These are phyloP conservation scores for Crassisporium funariophilum DNA, from an alignment of 768 basidiomycete species.

Conservation along the genomic window DNA sequence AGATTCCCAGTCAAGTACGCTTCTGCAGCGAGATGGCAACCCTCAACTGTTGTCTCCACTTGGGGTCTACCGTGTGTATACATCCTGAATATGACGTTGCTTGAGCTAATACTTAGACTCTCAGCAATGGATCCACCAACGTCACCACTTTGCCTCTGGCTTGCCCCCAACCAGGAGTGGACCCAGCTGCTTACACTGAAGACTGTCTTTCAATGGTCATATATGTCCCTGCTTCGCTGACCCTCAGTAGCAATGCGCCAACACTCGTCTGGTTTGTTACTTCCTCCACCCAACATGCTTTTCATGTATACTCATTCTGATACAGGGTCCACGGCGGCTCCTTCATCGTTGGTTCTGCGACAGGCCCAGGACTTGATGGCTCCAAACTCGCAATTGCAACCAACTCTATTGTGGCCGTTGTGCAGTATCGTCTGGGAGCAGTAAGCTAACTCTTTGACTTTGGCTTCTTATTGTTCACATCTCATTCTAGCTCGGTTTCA, in stretches of 20 bases:
- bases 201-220: constrained; percentile 83
- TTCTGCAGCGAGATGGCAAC: constrained; percentile 59
- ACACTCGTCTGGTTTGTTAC: constrained; percentile 60
- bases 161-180: constrained; percentile 66
- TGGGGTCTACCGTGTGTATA: constrained; percentile 66
- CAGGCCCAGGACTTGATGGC: constrained; percentile 74
- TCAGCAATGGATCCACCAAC: constrained; percentile 54
- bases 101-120: constrained; percentile 3
- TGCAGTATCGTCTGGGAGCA: constrained; percentile 84
- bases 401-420: constrained; percentile 74
- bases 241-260: constrained; percentile 39
- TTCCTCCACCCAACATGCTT: background rate
- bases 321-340: constrained; percentile 87
- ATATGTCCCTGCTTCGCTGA: constrained; percentile 58
- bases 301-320: background rate
- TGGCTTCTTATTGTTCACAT: constrained; percentile 4
- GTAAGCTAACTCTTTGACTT: constrained; percentile 40
- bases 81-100: background rate
- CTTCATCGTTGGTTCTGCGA: constrained; percentile 70
- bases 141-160: constrained; percentile 60
- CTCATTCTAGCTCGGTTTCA: constrained; percentile 62
- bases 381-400: constrained; percentile 71
- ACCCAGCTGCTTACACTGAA: constrained; percentile 58
- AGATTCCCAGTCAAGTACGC: constrained; percentile 73
- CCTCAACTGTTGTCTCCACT: constrained; percentile 50